Base-by-base conservation (phyloP, 228 moss, liverwort and hornwort genomes). In the Sphagnum fallax region DNA sequence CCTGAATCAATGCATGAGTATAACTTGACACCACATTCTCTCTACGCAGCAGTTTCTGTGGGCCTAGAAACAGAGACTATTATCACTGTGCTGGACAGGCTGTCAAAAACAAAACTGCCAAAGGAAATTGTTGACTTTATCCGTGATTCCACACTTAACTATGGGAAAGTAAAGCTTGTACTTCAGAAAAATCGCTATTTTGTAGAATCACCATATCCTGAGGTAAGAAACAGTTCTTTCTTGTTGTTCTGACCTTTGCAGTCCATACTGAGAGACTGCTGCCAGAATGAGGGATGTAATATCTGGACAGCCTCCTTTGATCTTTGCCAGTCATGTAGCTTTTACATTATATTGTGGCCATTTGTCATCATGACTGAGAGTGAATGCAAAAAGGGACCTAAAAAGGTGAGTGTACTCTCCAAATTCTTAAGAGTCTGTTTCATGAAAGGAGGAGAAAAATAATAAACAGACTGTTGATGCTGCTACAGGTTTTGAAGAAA, bases 1-100 rank as follows among this genome's bases (percentile, higher is more conserved):
- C 92, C 98, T 5, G 91, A 98, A 80, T 91, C 89, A 12, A 93
- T 97, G 97, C 97, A 97, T 67, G 97, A 97, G 71, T 98, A 93
- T 66, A 98, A 89, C 74, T 82, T 93, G 73, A 93, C 98, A 16
- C 93, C 92, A 10, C 92, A 93, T 75, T 92, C 90, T 0, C 75
- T 98, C 11, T 98, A 98, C 70, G 89, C 90, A 59, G 96, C 96
- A 10, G 96, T 97, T 66, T 97, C 96, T 16, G 93, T 97, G 9
- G 96, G 96, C 5, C 84, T 97, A 61, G 96, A 97, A 74, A 97
- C 96, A 61, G 91, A 93, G 75, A 97, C 96, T 2, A 93, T 97
- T 5, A 97, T 97, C 2, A 93, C 88, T 51, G 96, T 97, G 50
- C 63, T 97, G 75, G 87, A 97, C 69, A 80, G 93, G 70, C 71